Evolutionary conservation across 1,284 basidiomycete genomes (phyloP).

Genomic region (Phellopilus nigrolimitatus): DNA sequence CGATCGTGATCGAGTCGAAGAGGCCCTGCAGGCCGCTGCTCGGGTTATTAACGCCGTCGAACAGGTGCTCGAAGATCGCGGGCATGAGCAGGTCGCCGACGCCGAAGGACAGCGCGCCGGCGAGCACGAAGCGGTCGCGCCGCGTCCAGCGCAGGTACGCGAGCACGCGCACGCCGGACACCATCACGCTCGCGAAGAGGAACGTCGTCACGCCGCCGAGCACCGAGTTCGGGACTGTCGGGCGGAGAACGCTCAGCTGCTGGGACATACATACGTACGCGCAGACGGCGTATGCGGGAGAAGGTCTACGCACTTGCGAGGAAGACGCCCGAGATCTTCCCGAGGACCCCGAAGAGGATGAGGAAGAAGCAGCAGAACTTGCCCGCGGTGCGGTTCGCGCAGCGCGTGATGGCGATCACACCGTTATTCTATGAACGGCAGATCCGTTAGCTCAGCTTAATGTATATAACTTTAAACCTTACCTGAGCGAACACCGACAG

Average conservation of each 20-base stretch:
- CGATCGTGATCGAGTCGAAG: slow-evolving; percentile 74
- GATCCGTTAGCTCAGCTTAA: no score
- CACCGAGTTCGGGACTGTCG: slow-evolving; percentile 69
- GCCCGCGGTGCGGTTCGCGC: slow-evolving; percentile 70
- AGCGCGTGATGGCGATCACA: slow-evolving; percentile 74
- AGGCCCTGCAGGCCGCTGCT: slow-evolving; percentile 64
- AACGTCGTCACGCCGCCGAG: slow-evolving; percentile 78
- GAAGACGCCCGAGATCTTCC: slow-evolving; percentile 78
- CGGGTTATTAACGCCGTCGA: slow-evolving; percentile 55
- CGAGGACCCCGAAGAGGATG: slow-evolving; percentile 68
- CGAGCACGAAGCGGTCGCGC: slow-evolving; percentile 73
- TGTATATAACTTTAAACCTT: slow-evolving; percentile 10
- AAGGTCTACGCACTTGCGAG: slow-evolving; percentile 64
- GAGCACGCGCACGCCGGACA: slow-evolving; percentile 72
- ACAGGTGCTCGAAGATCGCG: slow-evolving; percentile 60
- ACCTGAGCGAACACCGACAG: slow-evolving; percentile 77
- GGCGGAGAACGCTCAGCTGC: no score
- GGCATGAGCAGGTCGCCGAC: slow-evolving; percentile 64
- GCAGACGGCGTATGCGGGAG: no score
- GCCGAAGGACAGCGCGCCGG: slow-evolving; percentile 69
- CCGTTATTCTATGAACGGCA: slow-evolving; percentile 76
- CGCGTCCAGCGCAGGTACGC: slow-evolving; percentile 61
- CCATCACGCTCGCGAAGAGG: slow-evolving; percentile 49
- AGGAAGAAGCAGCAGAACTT: slow-evolving; percentile 71
- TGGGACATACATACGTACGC: no score